phyloP scores from a whole-genome alignment of 2,329 filamentous ascomycete genomes.

The Apiospora koreana region DNA sequence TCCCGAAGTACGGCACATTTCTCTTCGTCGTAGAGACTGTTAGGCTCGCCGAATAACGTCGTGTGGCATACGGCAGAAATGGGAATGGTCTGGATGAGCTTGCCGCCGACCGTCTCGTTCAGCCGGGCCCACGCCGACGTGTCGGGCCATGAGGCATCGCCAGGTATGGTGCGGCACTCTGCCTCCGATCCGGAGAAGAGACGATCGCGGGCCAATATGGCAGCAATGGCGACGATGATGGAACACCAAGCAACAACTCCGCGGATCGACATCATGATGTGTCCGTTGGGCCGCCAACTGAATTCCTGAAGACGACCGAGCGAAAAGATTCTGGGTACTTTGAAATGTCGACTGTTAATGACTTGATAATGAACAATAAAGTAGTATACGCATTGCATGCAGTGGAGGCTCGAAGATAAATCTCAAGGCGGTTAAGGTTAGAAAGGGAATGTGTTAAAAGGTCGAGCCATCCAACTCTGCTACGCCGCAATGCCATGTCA shows the following conservation, averaged over 20 bases:
- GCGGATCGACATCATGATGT: neutral
- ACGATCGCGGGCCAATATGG: neutral
- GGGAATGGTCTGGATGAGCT: neutral
- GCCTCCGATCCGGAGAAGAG: neutral
- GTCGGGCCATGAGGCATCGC: neutral
- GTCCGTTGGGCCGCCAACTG: neutral
- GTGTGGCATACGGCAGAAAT: neutral
- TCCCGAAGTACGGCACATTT: neutral
- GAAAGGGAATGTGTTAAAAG: too few species aligned
- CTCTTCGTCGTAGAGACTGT: neutral
- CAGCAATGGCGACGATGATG: neutral
- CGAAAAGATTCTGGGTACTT: too few species aligned
- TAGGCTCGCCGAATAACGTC: neutral
- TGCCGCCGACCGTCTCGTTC: neutral
- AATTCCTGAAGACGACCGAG: too few species aligned
- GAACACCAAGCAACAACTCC: neutral
- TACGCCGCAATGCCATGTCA: too few species aligned
- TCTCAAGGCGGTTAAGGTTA: too few species aligned
- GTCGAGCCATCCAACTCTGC: too few species aligned
- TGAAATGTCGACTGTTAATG: too few species aligned
- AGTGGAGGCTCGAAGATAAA: too few species aligned
- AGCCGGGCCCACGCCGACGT: neutral
- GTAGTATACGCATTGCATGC: too few species aligned
- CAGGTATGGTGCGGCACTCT: neutral
- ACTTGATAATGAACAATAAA: too few species aligned